Conservation (phyloP, 2,329 filamentous ascomycete species). For the Thielaviopsis populi region DNA sequence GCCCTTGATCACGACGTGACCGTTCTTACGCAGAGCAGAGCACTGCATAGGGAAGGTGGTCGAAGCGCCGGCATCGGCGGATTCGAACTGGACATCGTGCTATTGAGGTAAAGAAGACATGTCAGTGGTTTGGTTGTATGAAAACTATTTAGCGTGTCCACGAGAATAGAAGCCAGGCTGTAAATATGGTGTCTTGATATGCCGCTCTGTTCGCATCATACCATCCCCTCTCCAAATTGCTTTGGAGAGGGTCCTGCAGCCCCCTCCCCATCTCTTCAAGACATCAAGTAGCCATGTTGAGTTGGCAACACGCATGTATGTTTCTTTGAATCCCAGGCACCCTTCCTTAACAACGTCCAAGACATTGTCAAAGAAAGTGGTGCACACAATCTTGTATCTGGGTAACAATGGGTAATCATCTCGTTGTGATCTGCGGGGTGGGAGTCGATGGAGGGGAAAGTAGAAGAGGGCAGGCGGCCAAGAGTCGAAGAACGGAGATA, state of each 20-base stretch:
- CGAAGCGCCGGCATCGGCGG: conserved; percentile 91
- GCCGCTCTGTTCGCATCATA: neutral
- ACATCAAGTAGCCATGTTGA: neutral
- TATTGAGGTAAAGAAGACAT: conserved; percentile 23
- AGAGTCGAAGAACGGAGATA: neutral
- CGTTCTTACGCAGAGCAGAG: conserved; percentile 99
- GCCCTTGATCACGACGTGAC: conserved; percentile 94
- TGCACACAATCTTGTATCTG: neutral
- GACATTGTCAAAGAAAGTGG: neutral
- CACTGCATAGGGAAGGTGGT: conserved; percentile 95
- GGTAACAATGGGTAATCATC: neutral
- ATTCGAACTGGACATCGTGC: conserved; percentile 68
- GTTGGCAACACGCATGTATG: neutral
- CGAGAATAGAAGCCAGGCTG: neutral
- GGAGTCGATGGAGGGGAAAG: neutral
- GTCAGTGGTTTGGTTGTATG: conserved; percentile 5
- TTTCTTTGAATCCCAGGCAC: neutral
- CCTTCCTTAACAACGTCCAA: neutral
- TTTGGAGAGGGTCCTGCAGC: neutral
- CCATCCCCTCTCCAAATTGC: neutral
- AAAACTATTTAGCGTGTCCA: neutral
- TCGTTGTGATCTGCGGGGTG: neutral
- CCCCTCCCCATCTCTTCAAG: neutral
- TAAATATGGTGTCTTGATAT: neutral
- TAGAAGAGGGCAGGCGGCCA: neutral